phyloP scores from a whole-genome alignment of 345 rosid species.

The Arabidopsis arenosa region DNA sequence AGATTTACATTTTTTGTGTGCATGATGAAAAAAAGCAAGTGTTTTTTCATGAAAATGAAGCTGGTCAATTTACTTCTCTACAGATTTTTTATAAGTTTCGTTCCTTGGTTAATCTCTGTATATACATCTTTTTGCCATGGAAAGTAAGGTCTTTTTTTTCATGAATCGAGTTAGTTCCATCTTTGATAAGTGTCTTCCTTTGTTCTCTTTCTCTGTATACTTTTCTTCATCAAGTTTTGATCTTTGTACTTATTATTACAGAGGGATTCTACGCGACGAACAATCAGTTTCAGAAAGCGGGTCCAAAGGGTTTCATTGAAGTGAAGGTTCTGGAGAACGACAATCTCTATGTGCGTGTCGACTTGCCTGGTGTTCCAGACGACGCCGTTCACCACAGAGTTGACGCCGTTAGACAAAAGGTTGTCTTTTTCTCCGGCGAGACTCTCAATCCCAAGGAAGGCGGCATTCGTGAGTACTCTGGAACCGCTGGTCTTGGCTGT shows the following conservation, averaged over 20 bases:
- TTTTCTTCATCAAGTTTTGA: not conserved
- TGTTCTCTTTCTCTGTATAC: not conserved
- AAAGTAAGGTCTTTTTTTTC: too few relatives aligned
- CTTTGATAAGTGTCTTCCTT: not conserved
- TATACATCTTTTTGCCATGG: too few relatives aligned
- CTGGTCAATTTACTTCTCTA: too few relatives aligned
- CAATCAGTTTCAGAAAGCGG: slow-evolving; percentile 34
- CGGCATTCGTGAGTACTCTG: slow-evolving; percentile 23
- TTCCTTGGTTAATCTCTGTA: too few relatives aligned
- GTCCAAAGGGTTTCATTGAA: slow-evolving; percentile 36
- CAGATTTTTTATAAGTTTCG: too few relatives aligned
- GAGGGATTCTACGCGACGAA: slow-evolving; percentile 33
- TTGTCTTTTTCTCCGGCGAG: slow-evolving; percentile 33
- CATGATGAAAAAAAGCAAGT: too few relatives aligned
- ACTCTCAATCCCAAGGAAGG: not conserved
- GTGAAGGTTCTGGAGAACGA: slow-evolving; percentile 19
- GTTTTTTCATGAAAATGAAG: too few relatives aligned
- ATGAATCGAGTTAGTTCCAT: slow-evolving; percentile 9
- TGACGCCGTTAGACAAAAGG: slow-evolving; percentile 32
- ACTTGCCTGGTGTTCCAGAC: slow-evolving; percentile 42
- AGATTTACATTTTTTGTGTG: not conserved
- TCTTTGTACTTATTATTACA: not conserved
- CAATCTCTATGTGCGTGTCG: slow-evolving; percentile 23
- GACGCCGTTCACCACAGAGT: slow-evolving; percentile 15
- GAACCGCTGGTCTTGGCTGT: slow-evolving; percentile 30